Conservation (phyloP, 2,329 filamentous ascomycete species). For the Venturia nashicola region DNA sequence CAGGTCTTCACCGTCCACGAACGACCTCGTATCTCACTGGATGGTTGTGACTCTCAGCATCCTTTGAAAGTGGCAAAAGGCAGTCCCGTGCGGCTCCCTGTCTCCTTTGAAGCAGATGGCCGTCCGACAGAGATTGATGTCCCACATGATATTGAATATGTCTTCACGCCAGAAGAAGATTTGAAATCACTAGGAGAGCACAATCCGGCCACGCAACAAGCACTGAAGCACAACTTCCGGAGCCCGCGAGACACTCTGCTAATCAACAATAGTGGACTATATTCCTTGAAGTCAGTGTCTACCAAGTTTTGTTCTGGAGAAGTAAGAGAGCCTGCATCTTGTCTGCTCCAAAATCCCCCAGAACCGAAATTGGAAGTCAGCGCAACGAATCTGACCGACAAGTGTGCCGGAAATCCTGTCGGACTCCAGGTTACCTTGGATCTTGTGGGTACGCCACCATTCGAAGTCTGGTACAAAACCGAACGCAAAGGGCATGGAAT, state of each 20-base stretch:
- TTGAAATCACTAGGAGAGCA: slow-evolving; percentile 60
- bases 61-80: slow-evolving; percentile 78
- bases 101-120: slow-evolving; percentile 55
- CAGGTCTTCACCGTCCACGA: slow-evolving; percentile 80
- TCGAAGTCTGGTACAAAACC: slow-evolving; percentile 69
- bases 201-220: slow-evolving; percentile 39
- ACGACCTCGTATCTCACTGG: slow-evolving; percentile 59
- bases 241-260: slow-evolving; percentile 43
- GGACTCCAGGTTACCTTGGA: slow-evolving; percentile 82
- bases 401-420: slow-evolving; percentile 87
- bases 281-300: slow-evolving; percentile 68
- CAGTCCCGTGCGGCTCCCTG: slow-evolving; percentile 52
- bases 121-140: slow-evolving; percentile 45
- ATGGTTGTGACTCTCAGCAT: slow-evolving; percentile 63
- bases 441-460: slow-evolving; percentile 83
- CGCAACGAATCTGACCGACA: slow-evolving; percentile 77
- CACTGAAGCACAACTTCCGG: background rate
- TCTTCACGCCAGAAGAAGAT: slow-evolving; percentile 64
- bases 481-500: slow-evolving; percentile 35
- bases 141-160: slow-evolving; percentile 64
- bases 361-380: slow-evolving; percentile 67
- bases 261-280: slow-evolving; percentile 71
- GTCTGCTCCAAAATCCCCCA: slow-evolving; percentile 79
- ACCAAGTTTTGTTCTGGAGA: slow-evolving; percentile 78
- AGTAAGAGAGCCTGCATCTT: slow-evolving; percentile 87